A percentile compares a stretch with the other conserved stretches of the same genome.
phyloP scores from a whole-genome alignment of 1,139 yeast genomes.

The Hanseniaspora gamundiae region DNA sequence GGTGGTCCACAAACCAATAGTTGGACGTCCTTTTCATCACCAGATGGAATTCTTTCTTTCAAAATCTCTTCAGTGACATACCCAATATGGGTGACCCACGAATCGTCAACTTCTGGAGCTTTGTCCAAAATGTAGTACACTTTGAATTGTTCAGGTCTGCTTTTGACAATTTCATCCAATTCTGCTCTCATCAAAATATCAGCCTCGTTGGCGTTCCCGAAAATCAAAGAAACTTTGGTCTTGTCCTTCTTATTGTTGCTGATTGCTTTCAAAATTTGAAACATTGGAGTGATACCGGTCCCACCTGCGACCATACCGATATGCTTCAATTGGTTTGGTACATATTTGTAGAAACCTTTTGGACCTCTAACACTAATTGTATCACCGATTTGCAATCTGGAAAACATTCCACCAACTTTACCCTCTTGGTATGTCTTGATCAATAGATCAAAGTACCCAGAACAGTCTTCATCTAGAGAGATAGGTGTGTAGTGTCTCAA shows the following conservation, averaged over 20 bases:
- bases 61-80: constrained; percentile 71
- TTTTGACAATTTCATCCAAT: constrained; percentile 55
- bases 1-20: constrained; percentile 93
- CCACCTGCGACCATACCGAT: constrained; percentile 69
- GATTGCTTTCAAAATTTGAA: constrained; percentile 74
- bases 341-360: constrained; percentile 80
- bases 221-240: constrained; percentile 51
- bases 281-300: constrained; percentile 91
- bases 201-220: constrained; percentile 66
- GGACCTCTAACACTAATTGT: constrained; percentile 77
- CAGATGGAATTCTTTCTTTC: constrained; percentile 48
- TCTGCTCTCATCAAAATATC: constrained; percentile 75
- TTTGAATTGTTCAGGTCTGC: constrained; percentile 47
- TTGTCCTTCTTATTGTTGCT: constrained; percentile 46
- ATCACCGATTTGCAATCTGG: constrained; percentile 58
- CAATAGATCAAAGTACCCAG: constrained; percentile 78
- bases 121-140: constrained; percentile 69
- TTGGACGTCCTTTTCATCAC: constrained; percentile 38
- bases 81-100: constrained; percentile 77
- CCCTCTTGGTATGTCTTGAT: constrained; percentile 92
- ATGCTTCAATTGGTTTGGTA: constrained; percentile 52
- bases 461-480: constrained; percentile 65
- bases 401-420: constrained; percentile 69
- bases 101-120: constrained; percentile 38
- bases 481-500: constrained; percentile 92